Conservation (phyloP, 495 filamentous ascomycete genomes). For the Clavariopsis aquatica region DNA sequence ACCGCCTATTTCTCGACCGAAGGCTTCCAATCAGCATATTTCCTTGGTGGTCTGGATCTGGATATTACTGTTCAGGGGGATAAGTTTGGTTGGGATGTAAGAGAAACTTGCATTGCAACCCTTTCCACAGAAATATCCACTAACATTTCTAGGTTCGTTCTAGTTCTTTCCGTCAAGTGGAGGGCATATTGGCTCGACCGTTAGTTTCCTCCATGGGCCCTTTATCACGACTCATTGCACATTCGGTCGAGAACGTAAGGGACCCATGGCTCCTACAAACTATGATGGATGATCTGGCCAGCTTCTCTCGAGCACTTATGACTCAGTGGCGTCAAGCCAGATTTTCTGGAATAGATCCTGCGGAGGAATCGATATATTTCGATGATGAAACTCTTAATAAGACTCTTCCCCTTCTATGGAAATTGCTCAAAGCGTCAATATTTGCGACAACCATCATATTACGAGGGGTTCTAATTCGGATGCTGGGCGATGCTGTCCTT, state of each 20-base stretch:
- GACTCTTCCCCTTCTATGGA: slow-evolving; percentile 80
- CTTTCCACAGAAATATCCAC: not conserved
- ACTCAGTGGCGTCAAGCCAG: slow-evolving; percentile 85
- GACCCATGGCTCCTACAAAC: slow-evolving; percentile 63
- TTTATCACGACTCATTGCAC: slow-evolving; percentile 72
- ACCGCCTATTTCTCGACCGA: slow-evolving; percentile 68
- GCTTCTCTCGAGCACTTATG: slow-evolving; percentile 69
- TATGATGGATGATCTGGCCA: slow-evolving; percentile 68
- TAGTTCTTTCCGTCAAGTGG: slow-evolving; percentile 50
- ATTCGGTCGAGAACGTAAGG: slow-evolving; percentile 66
- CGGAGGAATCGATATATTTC: slow-evolving; percentile 70
- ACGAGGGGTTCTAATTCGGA: slow-evolving; percentile 69
- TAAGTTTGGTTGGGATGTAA: slow-evolving; percentile 70
- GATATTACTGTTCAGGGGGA: slow-evolving; percentile 67
- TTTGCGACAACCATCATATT: slow-evolving; percentile 78
- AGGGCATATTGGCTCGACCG: slow-evolving; percentile 57
- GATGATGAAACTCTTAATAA: slow-evolving; percentile 66
- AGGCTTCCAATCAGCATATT: slow-evolving; percentile 80
- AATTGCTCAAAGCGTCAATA: slow-evolving; percentile 73
- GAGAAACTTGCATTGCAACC: not conserved
- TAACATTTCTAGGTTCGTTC: slow-evolving; percentile 42
- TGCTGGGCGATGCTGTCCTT: slow-evolving; percentile 57
- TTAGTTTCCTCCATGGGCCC: slow-evolving; percentile 76
- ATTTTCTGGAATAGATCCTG: slow-evolving; percentile 76
- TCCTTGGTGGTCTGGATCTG: slow-evolving; percentile 72